Percentiles rank a stretch among this genome's conserved stretches.
phyloP scores from a whole-genome alignment of 192 early-diverging fungal species.

The Coemansia reversa region DNA sequence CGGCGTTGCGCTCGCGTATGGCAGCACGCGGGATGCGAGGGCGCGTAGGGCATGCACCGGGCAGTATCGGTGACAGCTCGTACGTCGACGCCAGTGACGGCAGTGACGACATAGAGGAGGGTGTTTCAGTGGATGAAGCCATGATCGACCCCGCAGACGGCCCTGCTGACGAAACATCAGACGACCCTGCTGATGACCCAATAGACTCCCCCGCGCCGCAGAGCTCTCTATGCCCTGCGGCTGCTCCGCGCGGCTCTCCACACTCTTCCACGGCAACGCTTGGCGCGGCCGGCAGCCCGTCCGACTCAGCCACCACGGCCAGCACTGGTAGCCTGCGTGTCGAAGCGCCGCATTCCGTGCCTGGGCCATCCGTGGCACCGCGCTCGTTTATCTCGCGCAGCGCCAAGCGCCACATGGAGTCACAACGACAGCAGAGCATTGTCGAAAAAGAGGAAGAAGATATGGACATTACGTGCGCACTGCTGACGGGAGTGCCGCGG shows the following conservation, averaged over 20 bases:
- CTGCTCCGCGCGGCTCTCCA: slow-evolving; percentile 15
- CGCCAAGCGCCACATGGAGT: slow-evolving; percentile 51
- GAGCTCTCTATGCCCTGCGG: no score
- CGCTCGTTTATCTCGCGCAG: slow-evolving; percentile 1
- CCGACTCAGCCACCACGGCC: slow-evolving; percentile 42
- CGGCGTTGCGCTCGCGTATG: slow-evolving; percentile 33
- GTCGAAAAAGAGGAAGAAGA: slow-evolving; percentile 47
- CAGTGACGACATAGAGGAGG: background rate
- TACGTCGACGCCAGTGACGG: slow-evolving; percentile 47
- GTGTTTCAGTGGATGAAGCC: background rate
- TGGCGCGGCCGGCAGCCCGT: slow-evolving; percentile 23
- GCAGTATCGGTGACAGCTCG: slow-evolving; percentile 28
- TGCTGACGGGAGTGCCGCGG: slow-evolving; percentile 43
- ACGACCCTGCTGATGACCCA: background rate
- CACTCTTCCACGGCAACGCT: slow-evolving; percentile 52
- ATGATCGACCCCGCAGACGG: background rate
- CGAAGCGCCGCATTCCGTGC: background rate
- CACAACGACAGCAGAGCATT: slow-evolving; percentile 52
- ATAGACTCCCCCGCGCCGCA: background rate
- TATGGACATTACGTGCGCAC: slow-evolving; percentile 34
- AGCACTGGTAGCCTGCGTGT: slow-evolving; percentile 40
- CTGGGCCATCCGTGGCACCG: background rate
- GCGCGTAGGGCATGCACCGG: slow-evolving; percentile 11
- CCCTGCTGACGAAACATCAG: background rate
- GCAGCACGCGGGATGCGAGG: slow-evolving; percentile 15